Percentiles rank a stretch among this genome's conserved stretches.
Conservation (phyloP, 148 eudicot genomes). For the Chenopodium berlandieri region DNA sequence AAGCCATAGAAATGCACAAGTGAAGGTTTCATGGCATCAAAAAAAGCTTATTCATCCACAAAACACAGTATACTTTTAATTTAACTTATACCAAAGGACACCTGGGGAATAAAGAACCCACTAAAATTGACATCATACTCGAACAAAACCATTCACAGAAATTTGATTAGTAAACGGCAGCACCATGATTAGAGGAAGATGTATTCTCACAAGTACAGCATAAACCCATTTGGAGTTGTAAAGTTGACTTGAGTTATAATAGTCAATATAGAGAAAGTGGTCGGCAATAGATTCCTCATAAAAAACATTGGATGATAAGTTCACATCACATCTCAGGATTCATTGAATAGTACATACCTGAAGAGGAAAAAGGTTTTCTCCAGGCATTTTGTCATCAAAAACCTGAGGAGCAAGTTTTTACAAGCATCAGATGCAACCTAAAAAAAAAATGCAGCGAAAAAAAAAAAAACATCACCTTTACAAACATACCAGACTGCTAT, state of each 20-base stretch:
- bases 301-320: not conserved
- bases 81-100: not conserved
- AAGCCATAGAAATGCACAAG: not conserved
- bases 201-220: not conserved
- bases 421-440: conserved; percentile 13
- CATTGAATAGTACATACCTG: conserved; percentile 49
- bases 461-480: conserved; percentile 2
- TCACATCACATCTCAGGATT: not conserved
- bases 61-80: not conserved
- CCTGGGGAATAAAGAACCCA: not conserved
- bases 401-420: conserved; percentile 41
- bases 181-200: not conserved
- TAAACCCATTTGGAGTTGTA: not conserved
- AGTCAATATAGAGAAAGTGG: not conserved
- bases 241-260: not conserved
- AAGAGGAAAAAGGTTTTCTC: conserved; percentile 81
- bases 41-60: not conserved
- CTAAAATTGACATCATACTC: not conserved
- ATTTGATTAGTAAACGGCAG: too few species aligned
- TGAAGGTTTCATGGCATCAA: not conserved
- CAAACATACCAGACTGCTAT: conserved; percentile 70
- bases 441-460: not conserved
- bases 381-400: conserved; percentile 84
- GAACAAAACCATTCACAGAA: not conserved
- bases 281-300: not conserved